Evolutionary conservation across 352 stramenopile genomes (phyloP).

Genomic region (Pythium guiyangense): DNA sequence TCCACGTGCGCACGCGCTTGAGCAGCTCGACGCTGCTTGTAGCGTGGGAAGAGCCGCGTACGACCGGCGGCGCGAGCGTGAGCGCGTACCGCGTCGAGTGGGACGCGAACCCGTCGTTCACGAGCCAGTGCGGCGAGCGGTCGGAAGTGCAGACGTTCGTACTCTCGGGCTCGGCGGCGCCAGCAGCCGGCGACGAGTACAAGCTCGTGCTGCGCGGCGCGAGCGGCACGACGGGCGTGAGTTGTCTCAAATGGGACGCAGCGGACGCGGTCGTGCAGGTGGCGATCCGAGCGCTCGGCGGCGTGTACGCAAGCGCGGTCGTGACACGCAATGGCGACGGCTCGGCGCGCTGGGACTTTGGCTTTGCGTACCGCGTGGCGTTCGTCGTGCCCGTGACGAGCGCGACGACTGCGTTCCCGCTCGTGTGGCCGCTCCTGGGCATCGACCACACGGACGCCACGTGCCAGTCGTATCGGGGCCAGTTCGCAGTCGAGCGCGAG

Average conservation of each 20-base stretch:
- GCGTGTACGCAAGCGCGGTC: constrained; percentile 20
- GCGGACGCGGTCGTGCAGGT: constrained; percentile 16
- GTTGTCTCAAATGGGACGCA: constrained; percentile 37
- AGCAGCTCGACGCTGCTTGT: constrained; percentile 52
- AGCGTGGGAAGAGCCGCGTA: constrained; percentile 73
- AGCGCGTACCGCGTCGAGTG: constrained; percentile 93
- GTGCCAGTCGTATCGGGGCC: constrained; percentile 30
- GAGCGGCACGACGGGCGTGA: constrained; percentile 14
- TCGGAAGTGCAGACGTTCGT: constrained; percentile 64
- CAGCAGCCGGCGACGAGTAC: constrained; percentile 14
- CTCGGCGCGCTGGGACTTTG: constrained; percentile 60
- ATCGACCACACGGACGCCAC: constrained; percentile 16
- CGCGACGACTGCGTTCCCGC: constrained; percentile 25
- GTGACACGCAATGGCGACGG: constrained; percentile 47
- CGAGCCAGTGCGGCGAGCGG: constrained; percentile 64
- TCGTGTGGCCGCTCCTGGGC: constrained; percentile 35
- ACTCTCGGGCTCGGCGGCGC: constrained; percentile 16
- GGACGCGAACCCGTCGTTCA: constrained; percentile 89
- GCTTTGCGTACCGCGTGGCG: constrained; percentile 53
- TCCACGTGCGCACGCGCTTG: constrained; percentile 74
- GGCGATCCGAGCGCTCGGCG: constrained; percentile 20
- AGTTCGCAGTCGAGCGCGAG: constrained; percentile 22
- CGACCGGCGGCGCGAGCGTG: constrained; percentile 74
- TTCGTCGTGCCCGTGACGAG: constrained; percentile 47
- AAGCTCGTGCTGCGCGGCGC: constrained; percentile 20